These are phyloP conservation scores for Didymella lethalis DNA, from an alignment of 2,329 filamentous ascomycete genomes.

Conservation along the genomic window DNA sequence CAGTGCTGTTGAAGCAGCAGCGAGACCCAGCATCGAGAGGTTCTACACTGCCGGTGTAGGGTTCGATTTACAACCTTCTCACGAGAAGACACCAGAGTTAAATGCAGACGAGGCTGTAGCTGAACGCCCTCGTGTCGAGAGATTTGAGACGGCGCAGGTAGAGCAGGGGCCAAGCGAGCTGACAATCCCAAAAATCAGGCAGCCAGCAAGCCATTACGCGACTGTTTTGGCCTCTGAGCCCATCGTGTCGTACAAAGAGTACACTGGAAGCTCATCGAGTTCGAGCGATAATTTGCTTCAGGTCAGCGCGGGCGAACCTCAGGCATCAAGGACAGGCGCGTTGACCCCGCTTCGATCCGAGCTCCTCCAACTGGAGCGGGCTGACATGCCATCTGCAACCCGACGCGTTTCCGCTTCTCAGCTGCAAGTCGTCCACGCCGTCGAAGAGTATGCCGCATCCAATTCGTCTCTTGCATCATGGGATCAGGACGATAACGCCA, in stretches of 20 bases:
- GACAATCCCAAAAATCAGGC: slow-evolving; percentile 21
- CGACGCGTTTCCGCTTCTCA: slow-evolving; percentile 30
- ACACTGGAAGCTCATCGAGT: slow-evolving; percentile 14
- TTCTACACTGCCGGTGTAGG: slow-evolving; percentile 10
- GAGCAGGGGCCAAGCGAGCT: slow-evolving; percentile 25
- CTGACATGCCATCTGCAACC: slow-evolving; percentile 17
- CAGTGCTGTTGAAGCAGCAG: background rate
- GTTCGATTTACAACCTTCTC: slow-evolving; percentile 1
- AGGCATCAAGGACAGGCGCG: slow-evolving; percentile 14
- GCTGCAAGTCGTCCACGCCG: slow-evolving; percentile 45
- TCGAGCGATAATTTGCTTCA: slow-evolving; percentile 12
- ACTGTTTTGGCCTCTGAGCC: slow-evolving; percentile 17
- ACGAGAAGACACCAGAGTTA: background rate
- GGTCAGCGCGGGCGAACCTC: slow-evolving; percentile 7
- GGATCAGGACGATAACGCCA: slow-evolving; percentile 38
- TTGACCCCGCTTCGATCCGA: slow-evolving; percentile 17
- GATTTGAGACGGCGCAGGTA: slow-evolving; percentile 19
- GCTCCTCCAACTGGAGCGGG: background rate
- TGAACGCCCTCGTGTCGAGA: slow-evolving; percentile 24
- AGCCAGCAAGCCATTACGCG: slow-evolving; percentile 14
- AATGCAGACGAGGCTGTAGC: slow-evolving; percentile 19
- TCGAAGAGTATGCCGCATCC: slow-evolving; percentile 40
- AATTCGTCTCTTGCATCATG: slow-evolving; percentile 45
- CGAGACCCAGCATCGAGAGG: slow-evolving; percentile 2
- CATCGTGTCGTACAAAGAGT: slow-evolving; percentile 18